These are phyloP conservation scores for Sugiyamaella smithiae DNA, from an alignment of 805 yeast species.

Conservation along the genomic window DNA sequence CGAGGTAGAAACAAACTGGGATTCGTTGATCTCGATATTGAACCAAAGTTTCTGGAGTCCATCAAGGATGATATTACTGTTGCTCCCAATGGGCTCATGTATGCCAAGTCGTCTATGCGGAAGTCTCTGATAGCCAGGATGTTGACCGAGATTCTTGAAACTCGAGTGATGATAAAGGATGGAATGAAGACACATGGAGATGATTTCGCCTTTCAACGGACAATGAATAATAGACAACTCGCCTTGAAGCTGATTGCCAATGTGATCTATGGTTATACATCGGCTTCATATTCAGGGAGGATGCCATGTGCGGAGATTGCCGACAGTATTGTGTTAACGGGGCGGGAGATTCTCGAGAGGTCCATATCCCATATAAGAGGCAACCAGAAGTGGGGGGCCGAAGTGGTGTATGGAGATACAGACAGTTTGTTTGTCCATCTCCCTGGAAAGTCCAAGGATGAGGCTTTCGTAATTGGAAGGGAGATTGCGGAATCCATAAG, in stretches of 20 bases:
- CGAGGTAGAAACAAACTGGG: constrained; percentile 38
- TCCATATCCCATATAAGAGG: constrained; percentile 68
- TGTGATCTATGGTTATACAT: constrained; percentile 93
- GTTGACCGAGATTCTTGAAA: constrained; percentile 78
- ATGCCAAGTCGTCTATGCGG: constrained; percentile 62
- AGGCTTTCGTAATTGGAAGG: constrained; percentile 74
- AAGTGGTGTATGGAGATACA: constrained; percentile 95
- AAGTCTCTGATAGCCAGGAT: constrained; percentile 76
- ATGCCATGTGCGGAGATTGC: constrained; percentile 97
- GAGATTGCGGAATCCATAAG: constrained; percentile 68
- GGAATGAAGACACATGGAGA: constrained; percentile 54
- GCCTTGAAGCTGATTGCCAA: constrained; percentile 90
- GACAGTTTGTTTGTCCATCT: constrained; percentile 89
- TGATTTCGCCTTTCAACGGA: constrained; percentile 36
- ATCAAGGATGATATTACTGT: constrained; percentile 52
- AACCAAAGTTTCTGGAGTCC: constrained; percentile 56
- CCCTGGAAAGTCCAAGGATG: constrained; percentile 73
- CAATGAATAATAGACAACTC: constrained; percentile 73
- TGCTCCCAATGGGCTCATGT: constrained; percentile 87
- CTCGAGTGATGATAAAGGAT: constrained; percentile 72
- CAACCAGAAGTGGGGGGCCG: constrained; percentile 69
- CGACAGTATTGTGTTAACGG: constrained; percentile 89
- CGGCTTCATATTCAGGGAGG: constrained; percentile 92
- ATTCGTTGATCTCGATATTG: constrained; percentile 44
- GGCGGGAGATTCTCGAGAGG: constrained; percentile 73